A percentile compares a stretch with the other conserved stretches of the same genome.
These are phyloP conservation scores for Talaromyces wortmannii DNA, from an alignment of 495 filamentous ascomycete species.

Conservation along the genomic window DNA sequence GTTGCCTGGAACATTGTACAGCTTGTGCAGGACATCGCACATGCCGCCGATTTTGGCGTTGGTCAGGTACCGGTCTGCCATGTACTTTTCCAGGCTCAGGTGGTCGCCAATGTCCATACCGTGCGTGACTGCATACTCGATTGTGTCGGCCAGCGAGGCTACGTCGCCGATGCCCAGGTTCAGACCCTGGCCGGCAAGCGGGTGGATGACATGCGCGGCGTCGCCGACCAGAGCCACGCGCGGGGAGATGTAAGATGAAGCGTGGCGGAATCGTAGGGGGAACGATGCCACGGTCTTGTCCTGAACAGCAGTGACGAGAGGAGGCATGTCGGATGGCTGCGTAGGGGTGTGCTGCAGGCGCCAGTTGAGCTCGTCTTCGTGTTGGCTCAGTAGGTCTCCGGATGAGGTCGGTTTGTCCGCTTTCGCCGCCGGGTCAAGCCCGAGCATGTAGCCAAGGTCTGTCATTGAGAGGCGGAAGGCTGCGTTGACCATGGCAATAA, in stretches of 20 bases:
- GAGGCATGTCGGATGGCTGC: slow-evolving; percentile 45
- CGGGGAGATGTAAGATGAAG: slow-evolving; percentile 83
- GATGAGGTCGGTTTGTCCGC: slow-evolving; percentile 1
- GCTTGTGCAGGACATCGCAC: slow-evolving; percentile 88
- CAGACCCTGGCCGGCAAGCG: slow-evolving; percentile 88
- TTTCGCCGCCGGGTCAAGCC: slow-evolving; percentile 33
- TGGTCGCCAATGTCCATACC: slow-evolving; percentile 78
- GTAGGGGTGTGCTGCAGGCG: slow-evolving; percentile 59
- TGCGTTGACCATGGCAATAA: slow-evolving; percentile 84
- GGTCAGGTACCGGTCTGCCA: slow-evolving; percentile 65
- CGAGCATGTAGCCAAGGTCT: slow-evolving; percentile 77
- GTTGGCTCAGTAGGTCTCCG: slow-evolving; percentile 19
- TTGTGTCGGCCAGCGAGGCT: slow-evolving; percentile 61
- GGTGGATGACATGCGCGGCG: slow-evolving; percentile 91
- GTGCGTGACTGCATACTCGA: slow-evolving; percentile 70
- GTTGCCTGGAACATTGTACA: slow-evolving; percentile 66
- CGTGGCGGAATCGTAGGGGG: slow-evolving; percentile 83
- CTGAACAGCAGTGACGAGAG: slow-evolving; percentile 59
- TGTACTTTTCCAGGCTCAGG: slow-evolving; percentile 73
- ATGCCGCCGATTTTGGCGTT: slow-evolving; percentile 86
- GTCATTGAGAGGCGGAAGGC: slow-evolving; percentile 77
- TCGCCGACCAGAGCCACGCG: slow-evolving; percentile 87
- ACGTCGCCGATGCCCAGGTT: slow-evolving; percentile 91
- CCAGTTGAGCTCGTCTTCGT: slow-evolving; percentile 76
- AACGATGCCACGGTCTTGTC: slow-evolving; percentile 80